Evolutionary conservation across 1,139 yeast species (phyloP).

Genomic region (Zhuliangozyma blackwelliae): DNA sequence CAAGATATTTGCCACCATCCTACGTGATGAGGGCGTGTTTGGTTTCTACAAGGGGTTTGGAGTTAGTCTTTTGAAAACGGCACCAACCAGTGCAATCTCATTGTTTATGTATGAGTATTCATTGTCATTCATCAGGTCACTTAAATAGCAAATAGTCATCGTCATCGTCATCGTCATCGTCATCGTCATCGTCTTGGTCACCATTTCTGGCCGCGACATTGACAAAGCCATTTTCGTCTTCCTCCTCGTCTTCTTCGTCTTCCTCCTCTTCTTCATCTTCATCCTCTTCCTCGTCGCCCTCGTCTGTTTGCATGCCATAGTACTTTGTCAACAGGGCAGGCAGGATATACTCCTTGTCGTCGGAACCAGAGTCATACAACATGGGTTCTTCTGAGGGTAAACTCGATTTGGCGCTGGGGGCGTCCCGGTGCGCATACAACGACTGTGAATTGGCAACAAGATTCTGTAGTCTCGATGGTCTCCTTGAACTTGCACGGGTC

Average conservation of each 20-base stretch:
- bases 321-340: conserved; percentile 37
- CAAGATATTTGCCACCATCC: conserved; percentile 26
- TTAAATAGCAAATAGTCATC: conserved; percentile 1
- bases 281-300: conserved; percentile 15
- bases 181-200: conserved; percentile 21
- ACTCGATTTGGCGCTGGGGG: conserved; percentile 4
- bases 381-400: conserved; percentile 4
- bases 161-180: conserved; percentile 14
- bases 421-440: conserved; percentile 27
- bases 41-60: conserved; percentile 75
- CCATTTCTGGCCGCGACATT: conserved; percentile 19
- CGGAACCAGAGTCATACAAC: conserved; percentile 18
- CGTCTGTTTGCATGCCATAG: conserved; percentile 22
- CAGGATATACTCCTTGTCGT: conserved; percentile 40
- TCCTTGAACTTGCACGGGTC: conserved; percentile 6
- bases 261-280: conserved; percentile 16
- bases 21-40: conserved; percentile 51
- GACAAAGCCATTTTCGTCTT: conserved; percentile 27
- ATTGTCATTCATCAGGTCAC: conserved; percentile 9
- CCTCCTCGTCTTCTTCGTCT: conserved; percentile 14
- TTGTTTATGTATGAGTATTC: conserved; percentile 63
- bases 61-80: conserved; percentile 67
- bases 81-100: conserved; percentile 81
- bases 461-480: conserved; percentile 29
- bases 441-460: conserved; percentile 37